phyloP scores from a whole-genome alignment of 305 asterid genomes.

The Withania somnifera region DNA sequence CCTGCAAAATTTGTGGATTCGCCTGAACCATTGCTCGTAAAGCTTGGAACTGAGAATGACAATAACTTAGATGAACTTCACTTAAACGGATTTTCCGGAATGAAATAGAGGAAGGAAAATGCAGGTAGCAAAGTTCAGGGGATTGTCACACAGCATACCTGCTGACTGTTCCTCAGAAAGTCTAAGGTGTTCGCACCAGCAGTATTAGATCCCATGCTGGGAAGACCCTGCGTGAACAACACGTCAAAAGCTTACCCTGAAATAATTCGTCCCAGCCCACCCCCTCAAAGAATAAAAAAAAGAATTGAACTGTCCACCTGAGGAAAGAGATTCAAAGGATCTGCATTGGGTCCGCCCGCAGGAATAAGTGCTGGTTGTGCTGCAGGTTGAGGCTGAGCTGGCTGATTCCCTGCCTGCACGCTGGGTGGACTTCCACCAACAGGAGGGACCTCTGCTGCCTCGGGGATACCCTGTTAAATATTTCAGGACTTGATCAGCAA shows the following conservation, averaged over 20 bases:
- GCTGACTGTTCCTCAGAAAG: conserved; percentile 74
- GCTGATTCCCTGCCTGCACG: conserved; percentile 11
- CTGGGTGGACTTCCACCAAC: conserved; percentile 3
- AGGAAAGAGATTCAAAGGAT: conserved; percentile 78
- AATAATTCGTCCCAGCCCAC: background rate
- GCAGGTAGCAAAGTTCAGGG: background rate
- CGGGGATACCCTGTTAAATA: conserved; percentile 61
- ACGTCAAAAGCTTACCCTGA: background rate
- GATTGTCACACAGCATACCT: conserved; percentile 27
- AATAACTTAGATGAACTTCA: background rate
- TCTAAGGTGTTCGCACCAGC: conserved; percentile 64
- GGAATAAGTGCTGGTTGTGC: conserved; percentile 45
- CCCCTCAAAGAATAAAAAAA: background rate
- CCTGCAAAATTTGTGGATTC: conserved; percentile 92
- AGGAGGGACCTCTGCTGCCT: conserved; percentile 52
- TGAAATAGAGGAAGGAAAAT: background rate
- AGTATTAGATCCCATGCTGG: conserved; percentile 47
- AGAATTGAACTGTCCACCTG: conserved; percentile 40
- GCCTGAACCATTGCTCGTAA: conserved; percentile 90
- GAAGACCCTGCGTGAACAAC: conserved; percentile 41
- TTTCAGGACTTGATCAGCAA: background rate
- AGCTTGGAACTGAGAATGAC: conserved; percentile 62
- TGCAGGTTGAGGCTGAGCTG: conserved; percentile 44
- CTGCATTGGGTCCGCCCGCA: conserved; percentile 69
- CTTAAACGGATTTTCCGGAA: background rate